These are phyloP conservation scores for Diversispora eburnea DNA, from an alignment of 192 early-diverging fungal genomes.

Conservation along the genomic window DNA sequence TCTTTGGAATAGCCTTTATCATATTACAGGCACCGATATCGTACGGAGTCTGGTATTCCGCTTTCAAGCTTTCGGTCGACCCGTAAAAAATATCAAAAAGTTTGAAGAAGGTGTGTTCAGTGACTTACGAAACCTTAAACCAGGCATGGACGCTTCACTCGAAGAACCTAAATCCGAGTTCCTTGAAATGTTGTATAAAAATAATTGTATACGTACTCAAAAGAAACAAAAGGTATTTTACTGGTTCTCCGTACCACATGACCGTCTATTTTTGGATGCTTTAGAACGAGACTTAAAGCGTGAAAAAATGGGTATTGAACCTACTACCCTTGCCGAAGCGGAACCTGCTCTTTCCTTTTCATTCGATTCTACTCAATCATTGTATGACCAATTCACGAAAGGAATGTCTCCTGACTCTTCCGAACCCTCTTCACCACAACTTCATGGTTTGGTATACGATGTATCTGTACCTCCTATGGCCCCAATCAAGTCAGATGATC, in stretches of 20 bases:
- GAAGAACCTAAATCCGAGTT: constrained; percentile 94
- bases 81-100: constrained; percentile 87
- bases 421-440: constrained; percentile 30
- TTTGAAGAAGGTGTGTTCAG: constrained; percentile 98
- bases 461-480: constrained; percentile 6
- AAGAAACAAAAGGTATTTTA: constrained; percentile 99
- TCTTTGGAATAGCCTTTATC: constrained; percentile 87
- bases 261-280: constrained; percentile 91
- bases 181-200: constrained; percentile 90
- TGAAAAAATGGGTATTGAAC: constrained; percentile 79
- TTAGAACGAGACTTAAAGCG: constrained; percentile 95
- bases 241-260: constrained; percentile 94
- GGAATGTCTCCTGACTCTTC: constrained; percentile 33
- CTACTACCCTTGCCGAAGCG: constrained; percentile 73
- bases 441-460: constrained; percentile 28
- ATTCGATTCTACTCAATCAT: constrained; percentile 53
- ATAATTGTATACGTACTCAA: constrained; percentile 95
- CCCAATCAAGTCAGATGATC: constrained; percentile 26
- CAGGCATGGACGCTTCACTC: constrained; percentile 86
- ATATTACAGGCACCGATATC: constrained; percentile 97
- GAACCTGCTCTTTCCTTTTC: constrained; percentile 66
- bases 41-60: constrained; percentile 86
- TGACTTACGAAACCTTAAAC: constrained; percentile 92
- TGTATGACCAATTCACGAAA: constrained; percentile 52
- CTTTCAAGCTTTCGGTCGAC: constrained; percentile 85